Evolutionary conservation across 768 basidiomycete species (phyloP).

Genomic region (Serendipita sp.): DNA sequence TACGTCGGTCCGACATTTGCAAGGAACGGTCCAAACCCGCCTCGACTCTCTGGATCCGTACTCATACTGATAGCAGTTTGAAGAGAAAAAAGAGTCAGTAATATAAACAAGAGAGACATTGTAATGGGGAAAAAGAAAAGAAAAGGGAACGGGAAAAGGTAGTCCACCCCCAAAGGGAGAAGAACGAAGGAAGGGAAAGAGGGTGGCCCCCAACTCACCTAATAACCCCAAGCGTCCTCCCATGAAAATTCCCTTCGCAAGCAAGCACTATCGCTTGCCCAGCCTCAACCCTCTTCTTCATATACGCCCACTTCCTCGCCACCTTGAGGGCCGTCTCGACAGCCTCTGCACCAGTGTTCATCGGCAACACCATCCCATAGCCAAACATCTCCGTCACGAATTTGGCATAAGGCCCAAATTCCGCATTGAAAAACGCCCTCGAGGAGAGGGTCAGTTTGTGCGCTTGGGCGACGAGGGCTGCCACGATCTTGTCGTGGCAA

Average conservation of each 20-base stretch:
- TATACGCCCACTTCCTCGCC: constrained; percentile 93
- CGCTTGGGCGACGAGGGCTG: constrained; percentile 68
- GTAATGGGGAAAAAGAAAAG: constrained; percentile 13
- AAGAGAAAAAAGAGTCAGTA: not conserved
- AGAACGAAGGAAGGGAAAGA: too few relatives aligned
- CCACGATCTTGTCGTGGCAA: constrained; percentile 80
- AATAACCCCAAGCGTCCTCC: constrained; percentile 78
- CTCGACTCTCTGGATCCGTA: constrained; percentile 81
- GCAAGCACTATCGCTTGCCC: constrained; percentile 77
- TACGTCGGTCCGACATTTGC: constrained; percentile 69
- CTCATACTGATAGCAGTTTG: constrained; percentile 46
- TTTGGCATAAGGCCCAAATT: constrained; percentile 82
- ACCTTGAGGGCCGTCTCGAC: constrained; percentile 97
- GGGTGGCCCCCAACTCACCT: constrained; percentile 29
- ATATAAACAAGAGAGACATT: not conserved
- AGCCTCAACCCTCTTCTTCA: constrained; percentile 63
- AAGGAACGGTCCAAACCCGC: constrained; percentile 85
- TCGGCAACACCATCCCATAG: constrained; percentile 91
- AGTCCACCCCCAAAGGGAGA: too few relatives aligned
- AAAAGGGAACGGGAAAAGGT: constrained; percentile 12
- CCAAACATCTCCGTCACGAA: constrained; percentile 70
- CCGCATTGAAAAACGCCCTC: constrained; percentile 88
- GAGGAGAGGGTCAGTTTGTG: constrained; percentile 85
- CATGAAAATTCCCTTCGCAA: constrained; percentile 89
- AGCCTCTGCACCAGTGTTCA: constrained; percentile 99